These are phyloP conservation scores for Amesomyces nigricolor DNA, from an alignment of 2,329 filamentous ascomycete genomes.

Conservation along the genomic window DNA sequence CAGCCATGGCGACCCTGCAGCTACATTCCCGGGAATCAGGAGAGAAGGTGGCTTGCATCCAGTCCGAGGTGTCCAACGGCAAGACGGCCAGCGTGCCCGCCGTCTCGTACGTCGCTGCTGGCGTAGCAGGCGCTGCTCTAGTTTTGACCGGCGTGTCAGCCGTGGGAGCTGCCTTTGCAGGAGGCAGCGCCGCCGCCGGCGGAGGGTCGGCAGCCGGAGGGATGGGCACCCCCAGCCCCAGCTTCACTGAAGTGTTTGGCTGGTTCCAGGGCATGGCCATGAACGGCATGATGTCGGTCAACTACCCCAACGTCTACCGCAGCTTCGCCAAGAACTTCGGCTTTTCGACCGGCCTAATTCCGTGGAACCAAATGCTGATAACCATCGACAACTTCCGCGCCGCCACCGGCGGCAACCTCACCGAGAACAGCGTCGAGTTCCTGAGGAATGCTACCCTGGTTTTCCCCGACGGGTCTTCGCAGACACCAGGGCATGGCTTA, in stretches of 20 bases:
- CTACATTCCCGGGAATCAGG: constrained; percentile 58
- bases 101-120: constrained; percentile 77
- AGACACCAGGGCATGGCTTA: constrained; percentile 28
- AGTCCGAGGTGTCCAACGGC: constrained; percentile 77
- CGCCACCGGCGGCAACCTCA: constrained; percentile 80
- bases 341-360: constrained; percentile 79
- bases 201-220: constrained; percentile 45
- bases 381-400: constrained; percentile 79
- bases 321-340: constrained; percentile 91
- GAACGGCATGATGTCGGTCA: constrained; percentile 92
- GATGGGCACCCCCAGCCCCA: constrained; percentile 64
- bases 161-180: constrained; percentile 53
- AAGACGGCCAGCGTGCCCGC: constrained; percentile 71
- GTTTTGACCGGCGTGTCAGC: constrained; percentile 68
- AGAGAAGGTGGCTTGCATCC: constrained; percentile 70
- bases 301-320: constrained; percentile 79
- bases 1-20: constrained; percentile 74
- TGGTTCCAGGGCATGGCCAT: constrained; percentile 93
- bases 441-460: constrained; percentile 72
- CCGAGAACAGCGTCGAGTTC: constrained; percentile 67
- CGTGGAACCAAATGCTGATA: constrained; percentile 73
- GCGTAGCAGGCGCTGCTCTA: constrained; percentile 79
- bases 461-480: constrained; percentile 55
- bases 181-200: constrained; percentile 46
- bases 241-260: constrained; percentile 76